Evolutionary conservation across 306 rosid genomes (phyloP).

Genomic region (Dryas octopetala): DNA sequence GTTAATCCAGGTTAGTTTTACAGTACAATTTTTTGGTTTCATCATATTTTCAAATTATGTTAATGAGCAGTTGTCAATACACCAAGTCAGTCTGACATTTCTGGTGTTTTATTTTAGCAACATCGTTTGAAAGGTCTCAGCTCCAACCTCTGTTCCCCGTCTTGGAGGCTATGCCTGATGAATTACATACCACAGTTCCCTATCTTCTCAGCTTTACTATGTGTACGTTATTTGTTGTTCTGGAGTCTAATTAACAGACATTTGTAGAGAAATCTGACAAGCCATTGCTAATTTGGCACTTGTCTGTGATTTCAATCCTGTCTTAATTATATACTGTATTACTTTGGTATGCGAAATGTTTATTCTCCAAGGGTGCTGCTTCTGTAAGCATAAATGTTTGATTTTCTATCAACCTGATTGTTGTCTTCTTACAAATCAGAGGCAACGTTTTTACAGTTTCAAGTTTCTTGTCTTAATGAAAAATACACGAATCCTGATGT

Average conservation of each 20-base stretch:
- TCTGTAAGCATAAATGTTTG: no score
- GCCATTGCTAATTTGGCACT: constrained; percentile 15
- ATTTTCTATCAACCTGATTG: no score
- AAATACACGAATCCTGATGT: not conserved
- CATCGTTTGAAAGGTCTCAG: constrained; percentile 81
- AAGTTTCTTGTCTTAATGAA: not conserved
- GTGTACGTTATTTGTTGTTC: constrained; percentile 55
- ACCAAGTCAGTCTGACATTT: constrained; percentile 26
- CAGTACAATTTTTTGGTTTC: constrained; percentile 1
- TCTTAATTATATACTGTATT: not conserved
- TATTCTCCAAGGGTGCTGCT: no score
- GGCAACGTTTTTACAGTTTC: not conserved
- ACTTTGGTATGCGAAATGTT: not conserved
- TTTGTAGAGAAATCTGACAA: not conserved
- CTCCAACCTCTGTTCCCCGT: constrained; percentile 78
- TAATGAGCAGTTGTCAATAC: constrained; percentile 7
- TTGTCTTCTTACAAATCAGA: not conserved
- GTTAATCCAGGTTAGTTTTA: constrained; percentile 68
- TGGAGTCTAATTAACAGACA: not conserved
- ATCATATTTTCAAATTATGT: constrained; percentile 15
- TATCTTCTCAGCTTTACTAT: constrained; percentile 73
- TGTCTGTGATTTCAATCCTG: constrained; percentile 12
- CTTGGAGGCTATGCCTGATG: constrained; percentile 72
- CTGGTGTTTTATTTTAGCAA: constrained; percentile 46
- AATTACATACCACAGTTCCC: constrained; percentile 59